A percentile compares a stretch with the other conserved stretches of the same genome.
Evolutionary conservation across 2,329 filamentous ascomycete genomes (phyloP).

Genomic region (Phyllosticta ampelicida): DNA sequence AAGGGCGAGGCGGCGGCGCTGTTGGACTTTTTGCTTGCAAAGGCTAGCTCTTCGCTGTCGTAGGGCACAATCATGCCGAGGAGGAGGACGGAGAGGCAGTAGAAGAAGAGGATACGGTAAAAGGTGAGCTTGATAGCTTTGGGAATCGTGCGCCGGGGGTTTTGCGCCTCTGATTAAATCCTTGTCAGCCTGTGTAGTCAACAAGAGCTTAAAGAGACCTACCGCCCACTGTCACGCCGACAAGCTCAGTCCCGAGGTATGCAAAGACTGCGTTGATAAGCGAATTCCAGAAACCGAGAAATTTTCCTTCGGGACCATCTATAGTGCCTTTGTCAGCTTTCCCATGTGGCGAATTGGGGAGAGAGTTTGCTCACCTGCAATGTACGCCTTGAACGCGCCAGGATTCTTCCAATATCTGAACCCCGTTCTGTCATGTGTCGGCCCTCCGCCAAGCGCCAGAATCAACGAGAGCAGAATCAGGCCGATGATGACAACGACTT

Average conservation of each 20-base stretch:
- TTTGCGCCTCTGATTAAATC: slow-evolving; percentile 53
- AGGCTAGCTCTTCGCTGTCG: slow-evolving; percentile 40
- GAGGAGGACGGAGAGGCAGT: slow-evolving; percentile 61
- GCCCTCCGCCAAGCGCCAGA: slow-evolving; percentile 34
- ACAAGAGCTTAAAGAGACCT: background rate
- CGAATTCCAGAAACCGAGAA: slow-evolving; percentile 49
- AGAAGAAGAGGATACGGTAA: slow-evolving; percentile 74
- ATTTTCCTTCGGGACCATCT: slow-evolving; percentile 20
- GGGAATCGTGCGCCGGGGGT: slow-evolving; percentile 65
- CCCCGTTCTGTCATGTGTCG: slow-evolving; percentile 29
- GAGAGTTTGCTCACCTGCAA: slow-evolving; percentile 14
- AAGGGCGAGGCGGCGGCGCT: slow-evolving; percentile 59
- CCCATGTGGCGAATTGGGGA: background rate
- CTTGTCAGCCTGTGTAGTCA: background rate
- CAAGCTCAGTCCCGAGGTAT: slow-evolving; percentile 62
- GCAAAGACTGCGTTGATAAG: slow-evolving; percentile 71
- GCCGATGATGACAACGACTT: slow-evolving; percentile 36
- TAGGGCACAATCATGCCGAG: slow-evolving; percentile 70
- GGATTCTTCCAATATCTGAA: slow-evolving; percentile 37
- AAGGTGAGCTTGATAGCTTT: slow-evolving; percentile 71
- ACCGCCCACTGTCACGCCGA: slow-evolving; percentile 59
- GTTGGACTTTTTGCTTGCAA: slow-evolving; percentile 42
- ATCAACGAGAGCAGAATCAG: slow-evolving; percentile 35
- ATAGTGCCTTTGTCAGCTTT: background rate
- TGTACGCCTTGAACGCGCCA: slow-evolving; percentile 34